Percentiles rank a stretch among this genome's conserved stretches.
These are phyloP conservation scores for Gryganskiella cystojenkinii DNA, from an alignment of 192 early-diverging fungal genomes.

Conservation along the genomic window DNA sequence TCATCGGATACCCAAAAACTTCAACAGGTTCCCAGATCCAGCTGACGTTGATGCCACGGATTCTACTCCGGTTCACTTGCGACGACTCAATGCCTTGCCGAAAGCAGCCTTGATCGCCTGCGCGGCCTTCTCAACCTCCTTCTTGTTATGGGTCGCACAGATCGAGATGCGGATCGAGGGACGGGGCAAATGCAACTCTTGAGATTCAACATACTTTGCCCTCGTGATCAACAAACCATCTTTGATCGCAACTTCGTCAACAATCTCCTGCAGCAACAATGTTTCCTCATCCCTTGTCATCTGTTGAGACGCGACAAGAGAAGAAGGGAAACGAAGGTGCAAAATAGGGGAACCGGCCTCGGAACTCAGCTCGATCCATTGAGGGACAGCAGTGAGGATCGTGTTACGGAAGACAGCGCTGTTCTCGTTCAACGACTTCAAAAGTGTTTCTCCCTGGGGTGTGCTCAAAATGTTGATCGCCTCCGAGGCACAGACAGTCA, in stretches of 20 bases:
- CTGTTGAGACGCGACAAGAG: slow-evolving; percentile 12
- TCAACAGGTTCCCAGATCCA: too few relatives aligned
- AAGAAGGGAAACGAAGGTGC: slow-evolving; percentile 74
- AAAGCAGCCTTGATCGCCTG: slow-evolving; percentile 80
- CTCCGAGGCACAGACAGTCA: slow-evolving; percentile 89
- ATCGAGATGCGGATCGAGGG: slow-evolving; percentile 89
- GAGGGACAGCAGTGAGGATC: slow-evolving; percentile 56
- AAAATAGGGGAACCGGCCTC: slow-evolving; percentile 73
- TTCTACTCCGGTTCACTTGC: slow-evolving; percentile 32
- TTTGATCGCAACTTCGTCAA: slow-evolving; percentile 77
- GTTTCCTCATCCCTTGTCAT: slow-evolving; percentile 77
- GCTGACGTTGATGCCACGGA: too few relatives aligned
- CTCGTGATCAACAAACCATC: slow-evolving; percentile 88
- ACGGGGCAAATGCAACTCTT: slow-evolving; percentile 79
- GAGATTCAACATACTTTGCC: slow-evolving; percentile 87
- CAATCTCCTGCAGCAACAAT: slow-evolving; percentile 80
- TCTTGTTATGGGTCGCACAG: slow-evolving; percentile 77
- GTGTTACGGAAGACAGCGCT: slow-evolving; percentile 66
- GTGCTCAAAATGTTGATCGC: slow-evolving; percentile 73
- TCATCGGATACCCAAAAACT: too few relatives aligned
- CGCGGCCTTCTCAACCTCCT: slow-evolving; percentile 89
- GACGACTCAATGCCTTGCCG: slow-evolving; percentile 59
- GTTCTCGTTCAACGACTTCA: slow-evolving; percentile 74
- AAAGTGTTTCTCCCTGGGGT: slow-evolving; percentile 54
- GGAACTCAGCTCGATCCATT: slow-evolving; percentile 62